Evolutionary conservation across 495 filamentous ascomycete species (phyloP).

Genomic region (Podospora comata): DNA sequence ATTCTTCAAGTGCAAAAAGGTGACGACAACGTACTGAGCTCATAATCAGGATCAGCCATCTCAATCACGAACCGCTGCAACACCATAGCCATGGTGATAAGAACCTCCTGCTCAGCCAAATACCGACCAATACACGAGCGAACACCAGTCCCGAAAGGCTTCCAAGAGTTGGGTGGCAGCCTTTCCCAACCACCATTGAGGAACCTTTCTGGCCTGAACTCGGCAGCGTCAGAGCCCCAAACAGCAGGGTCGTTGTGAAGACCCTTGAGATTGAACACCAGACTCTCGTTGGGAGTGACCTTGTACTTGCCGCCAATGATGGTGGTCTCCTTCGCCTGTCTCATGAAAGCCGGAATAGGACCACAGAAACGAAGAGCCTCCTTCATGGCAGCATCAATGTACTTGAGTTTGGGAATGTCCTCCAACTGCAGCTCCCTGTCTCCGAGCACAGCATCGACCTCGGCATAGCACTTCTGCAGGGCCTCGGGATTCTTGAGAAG

Average conservation of each 20-base stretch:
- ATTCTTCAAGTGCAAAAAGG: neutral
- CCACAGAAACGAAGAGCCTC: conserved; percentile 62
- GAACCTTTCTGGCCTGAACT: conserved; percentile 50
- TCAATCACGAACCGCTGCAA: conserved; percentile 52
- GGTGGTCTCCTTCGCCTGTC: conserved; percentile 16
- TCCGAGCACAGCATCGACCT: conserved; percentile 53
- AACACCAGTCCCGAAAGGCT: conserved; percentile 52
- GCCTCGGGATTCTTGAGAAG: conserved; percentile 36
- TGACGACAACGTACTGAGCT: conserved; percentile 37
- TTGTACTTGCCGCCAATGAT: conserved; percentile 56
- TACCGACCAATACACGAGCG: conserved; percentile 39
- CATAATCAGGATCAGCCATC: conserved; percentile 52
- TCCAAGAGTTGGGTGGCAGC: conserved; percentile 47
- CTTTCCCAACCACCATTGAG: conserved; percentile 50
- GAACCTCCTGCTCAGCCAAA: conserved; percentile 54
- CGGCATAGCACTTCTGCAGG: conserved; percentile 32
- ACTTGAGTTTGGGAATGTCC: conserved; percentile 58
- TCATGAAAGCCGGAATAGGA: conserved; percentile 44
- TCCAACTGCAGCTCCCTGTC: conserved; percentile 54
- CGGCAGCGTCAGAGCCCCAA: conserved; percentile 30
- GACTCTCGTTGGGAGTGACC: conserved; percentile 50
- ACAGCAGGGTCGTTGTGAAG: conserved; percentile 37
- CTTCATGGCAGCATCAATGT: conserved; percentile 53
- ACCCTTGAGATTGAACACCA: conserved; percentile 53
- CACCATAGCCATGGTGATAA: conserved; percentile 45